These are phyloP conservation scores for Carex pumila DNA, from an alignment of 176 grass and related monocot species.

Conservation along the genomic window DNA sequence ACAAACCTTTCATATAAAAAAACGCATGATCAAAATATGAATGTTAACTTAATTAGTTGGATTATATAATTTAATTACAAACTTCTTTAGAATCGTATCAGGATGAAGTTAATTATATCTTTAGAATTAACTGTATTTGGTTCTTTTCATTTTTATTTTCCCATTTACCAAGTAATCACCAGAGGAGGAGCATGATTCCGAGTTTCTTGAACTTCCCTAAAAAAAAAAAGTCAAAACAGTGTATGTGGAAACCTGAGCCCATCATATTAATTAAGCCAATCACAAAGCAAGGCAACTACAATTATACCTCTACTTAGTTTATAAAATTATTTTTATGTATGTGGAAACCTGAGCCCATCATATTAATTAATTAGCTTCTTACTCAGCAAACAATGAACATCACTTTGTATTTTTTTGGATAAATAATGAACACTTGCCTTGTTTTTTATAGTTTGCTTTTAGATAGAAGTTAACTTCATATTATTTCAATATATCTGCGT, in stretches of 20 bases:
- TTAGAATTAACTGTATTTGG: no score
- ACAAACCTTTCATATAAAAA: no score
- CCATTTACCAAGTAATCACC: background rate
- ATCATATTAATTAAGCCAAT: background rate
- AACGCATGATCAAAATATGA: no score
- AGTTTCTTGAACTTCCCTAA: background rate
- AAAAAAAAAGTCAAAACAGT: background rate
- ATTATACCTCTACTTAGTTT: background rate
- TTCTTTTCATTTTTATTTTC: background rate
- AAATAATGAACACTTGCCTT: background rate
- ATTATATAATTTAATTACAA: no score
- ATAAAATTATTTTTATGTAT: background rate
- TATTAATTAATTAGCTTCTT: background rate
- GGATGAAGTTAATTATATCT: no score
- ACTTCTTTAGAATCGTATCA: no score
- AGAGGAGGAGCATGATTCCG: background rate
- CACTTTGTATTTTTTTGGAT: background rate
- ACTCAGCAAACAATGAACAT: conserved; percentile 1
- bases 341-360: background rate
- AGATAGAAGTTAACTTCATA: background rate
- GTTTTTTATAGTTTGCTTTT: background rate
- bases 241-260: no score
- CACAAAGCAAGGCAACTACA: background rate
- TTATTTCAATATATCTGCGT: background rate
- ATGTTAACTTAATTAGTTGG: no score